Conservation (phyloP, 2,329 filamentous ascomycete genomes). For the Alternaria tenuissima region DNA sequence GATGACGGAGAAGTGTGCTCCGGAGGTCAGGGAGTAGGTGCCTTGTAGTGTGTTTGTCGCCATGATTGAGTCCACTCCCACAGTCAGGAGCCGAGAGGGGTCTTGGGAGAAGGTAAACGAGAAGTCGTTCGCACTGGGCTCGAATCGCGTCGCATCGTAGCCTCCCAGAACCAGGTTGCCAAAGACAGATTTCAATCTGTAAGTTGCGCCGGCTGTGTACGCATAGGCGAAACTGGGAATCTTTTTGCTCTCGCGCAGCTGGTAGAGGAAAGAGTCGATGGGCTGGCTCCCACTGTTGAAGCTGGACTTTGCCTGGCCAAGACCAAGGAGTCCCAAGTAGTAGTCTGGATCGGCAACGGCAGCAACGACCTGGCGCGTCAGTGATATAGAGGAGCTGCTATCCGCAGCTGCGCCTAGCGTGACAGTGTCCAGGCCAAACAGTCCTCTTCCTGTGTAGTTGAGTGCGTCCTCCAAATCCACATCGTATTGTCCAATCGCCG, state of each 20-base stretch:
- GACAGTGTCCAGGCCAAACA: constrained; percentile 46
- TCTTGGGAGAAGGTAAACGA: constrained; percentile 46
- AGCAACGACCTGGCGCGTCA: constrained; percentile 42
- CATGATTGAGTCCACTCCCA: constrained; percentile 45
- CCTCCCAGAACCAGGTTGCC: constrained; percentile 53
- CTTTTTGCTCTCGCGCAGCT: constrained; percentile 36
- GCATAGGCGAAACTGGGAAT: constrained; percentile 49
- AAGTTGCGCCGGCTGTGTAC: constrained; percentile 49
- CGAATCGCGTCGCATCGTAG: constrained; percentile 53
- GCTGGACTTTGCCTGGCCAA: constrained; percentile 40
- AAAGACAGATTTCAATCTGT: constrained; percentile 43
- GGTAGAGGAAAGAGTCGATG: constrained; percentile 38
- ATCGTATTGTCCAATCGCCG: constrained; percentile 43
- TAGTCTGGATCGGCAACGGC: constrained; percentile 42
- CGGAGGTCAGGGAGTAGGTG: constrained; percentile 44
- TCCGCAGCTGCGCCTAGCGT: constrained; percentile 35
- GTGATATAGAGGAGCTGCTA: constrained; percentile 22
- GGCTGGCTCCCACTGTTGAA: constrained; percentile 41
- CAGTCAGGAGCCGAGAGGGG: constrained; percentile 42
- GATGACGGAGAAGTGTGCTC: constrained; percentile 47
- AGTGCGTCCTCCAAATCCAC: constrained; percentile 42
- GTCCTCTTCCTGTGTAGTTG: constrained; percentile 35
- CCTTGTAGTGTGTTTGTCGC: constrained; percentile 44
- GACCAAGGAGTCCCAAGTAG: constrained; percentile 41
- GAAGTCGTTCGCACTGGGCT: constrained; percentile 36